A percentile compares a stretch with the other conserved stretches of the same genome.
phyloP scores from a whole-genome alignment of 1,284 basidiomycete species.

The Cystobasidium slooffiae region DNA sequence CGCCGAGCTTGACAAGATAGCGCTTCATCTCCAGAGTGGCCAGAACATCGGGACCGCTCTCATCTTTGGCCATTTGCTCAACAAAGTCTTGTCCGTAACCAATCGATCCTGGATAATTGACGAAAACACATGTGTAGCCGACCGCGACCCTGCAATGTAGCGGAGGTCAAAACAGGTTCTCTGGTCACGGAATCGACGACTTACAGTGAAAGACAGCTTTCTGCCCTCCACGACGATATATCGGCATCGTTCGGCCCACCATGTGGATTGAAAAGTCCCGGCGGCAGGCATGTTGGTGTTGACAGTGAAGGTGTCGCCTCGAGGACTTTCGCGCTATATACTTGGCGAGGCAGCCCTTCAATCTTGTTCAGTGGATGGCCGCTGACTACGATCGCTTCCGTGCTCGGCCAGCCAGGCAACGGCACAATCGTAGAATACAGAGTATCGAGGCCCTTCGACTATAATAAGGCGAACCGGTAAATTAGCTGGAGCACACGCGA shows the following conservation, averaged over 20 bases:
- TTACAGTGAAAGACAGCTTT: neutral
- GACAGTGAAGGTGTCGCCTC: neutral
- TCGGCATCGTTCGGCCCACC: neutral
- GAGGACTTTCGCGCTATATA: neutral
- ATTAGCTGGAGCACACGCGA: neutral
- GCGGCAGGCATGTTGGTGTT: neutral
- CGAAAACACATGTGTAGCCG: constrained; percentile 68
- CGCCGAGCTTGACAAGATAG: constrained; percentile 62
- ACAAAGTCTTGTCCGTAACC: constrained; percentile 65
- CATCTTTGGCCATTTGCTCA: constrained; percentile 62
- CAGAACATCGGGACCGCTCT: constrained; percentile 69
- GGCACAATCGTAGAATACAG: constrained; percentile 16
- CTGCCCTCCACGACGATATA: neutral
- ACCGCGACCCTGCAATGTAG: constrained; percentile 59
- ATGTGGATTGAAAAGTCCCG: neutral
- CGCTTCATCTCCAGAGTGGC: constrained; percentile 66
- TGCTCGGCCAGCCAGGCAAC: neutral
- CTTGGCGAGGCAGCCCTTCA: neutral
- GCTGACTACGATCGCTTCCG: constrained; percentile 15
- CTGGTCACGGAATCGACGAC: neutral
- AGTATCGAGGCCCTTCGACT: neutral
- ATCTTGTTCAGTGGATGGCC: neutral
- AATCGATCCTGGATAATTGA: constrained; percentile 73
- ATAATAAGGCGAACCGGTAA: neutral
- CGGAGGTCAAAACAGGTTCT: constrained; percentile 1